A percentile compares a stretch with the other conserved stretches of the same genome.
Evolutionary conservation across 345 rosid genomes (phyloP).

Genomic region (Eucalyptus lansdowneana): DNA sequence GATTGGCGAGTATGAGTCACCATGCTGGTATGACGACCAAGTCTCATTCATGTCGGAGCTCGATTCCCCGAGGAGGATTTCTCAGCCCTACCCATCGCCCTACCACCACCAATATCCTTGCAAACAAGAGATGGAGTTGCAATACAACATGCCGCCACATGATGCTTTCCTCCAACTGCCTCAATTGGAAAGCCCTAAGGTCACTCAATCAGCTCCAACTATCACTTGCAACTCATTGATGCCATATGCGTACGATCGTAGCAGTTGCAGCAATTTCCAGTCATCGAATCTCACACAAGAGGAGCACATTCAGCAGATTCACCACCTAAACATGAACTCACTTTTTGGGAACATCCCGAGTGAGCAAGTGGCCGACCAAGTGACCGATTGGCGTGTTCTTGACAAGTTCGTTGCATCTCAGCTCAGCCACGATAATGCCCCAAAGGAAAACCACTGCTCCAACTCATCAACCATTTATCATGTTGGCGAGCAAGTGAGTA

Average conservation of each 20-base stretch:
- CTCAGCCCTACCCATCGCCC: neutral
- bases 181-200: slow-evolving; percentile 26
- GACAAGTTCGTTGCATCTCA: slow-evolving; percentile 98
- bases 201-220: neutral
- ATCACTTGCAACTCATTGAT: slow-evolving; percentile 32
- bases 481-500: slow-evolving; percentile 28
- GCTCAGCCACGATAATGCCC: slow-evolving; percentile 71
- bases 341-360: slow-evolving; percentile 6
- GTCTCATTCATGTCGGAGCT: neutral
- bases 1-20: slow-evolving; percentile 46
- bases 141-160: neutral
- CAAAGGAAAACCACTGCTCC: slow-evolving; percentile 16
- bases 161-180: neutral
- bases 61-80: neutral
- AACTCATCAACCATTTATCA: slow-evolving; percentile 14
- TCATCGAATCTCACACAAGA: slow-evolving; percentile 44
- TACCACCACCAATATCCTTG: neutral
- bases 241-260: slow-evolving; percentile 28
- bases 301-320: slow-evolving; percentile 28
- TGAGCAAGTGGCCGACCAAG: slow-evolving; percentile 65
- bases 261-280: slow-evolving; percentile 32
- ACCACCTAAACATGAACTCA: slow-evolving; percentile 44
- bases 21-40: slow-evolving; percentile 1
- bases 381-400: slow-evolving; percentile 90
- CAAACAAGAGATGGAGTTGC: neutral